Evolutionary conservation across 176 grass and related monocot genomes (phyloP), one percentile per base, ranked within the genome.

Genomic region (Eleusine indica): DNA sequence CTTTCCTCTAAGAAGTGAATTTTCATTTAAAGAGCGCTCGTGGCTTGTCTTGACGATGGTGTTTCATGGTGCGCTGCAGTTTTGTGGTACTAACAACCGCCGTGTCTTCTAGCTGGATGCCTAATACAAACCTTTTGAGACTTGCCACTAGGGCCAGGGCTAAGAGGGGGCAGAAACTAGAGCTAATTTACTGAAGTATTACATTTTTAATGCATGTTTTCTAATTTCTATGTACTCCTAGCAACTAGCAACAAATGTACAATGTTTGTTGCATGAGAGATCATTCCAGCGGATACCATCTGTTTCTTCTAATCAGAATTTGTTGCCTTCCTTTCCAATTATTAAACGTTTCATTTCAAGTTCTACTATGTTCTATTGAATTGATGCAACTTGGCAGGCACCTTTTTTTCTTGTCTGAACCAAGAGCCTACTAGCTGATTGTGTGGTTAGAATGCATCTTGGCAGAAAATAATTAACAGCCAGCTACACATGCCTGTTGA

Each of bases 1-100:
- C 15, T 91, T n/a, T 75, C 43, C 1, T 48, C 70, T 40, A 91
- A 93, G 29, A 88, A 78, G 62, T 86, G 75, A 80, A 46, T 60
- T 13, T 28, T 9, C 30, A 62, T 13, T 51, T n/a, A 32, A 21
- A 41, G 39, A 85, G 56, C 18, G 37, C 11, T 56, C 1, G 7
- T 66, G 14, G 63, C 29, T 4, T 2, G 38, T 30, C 64, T 61
- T 30, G 15, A 29, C 30, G 21, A 30, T 42, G 66, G 83, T 64
- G 60, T 63, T 63, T 47, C 44, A 67, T 58, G 78, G 30, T 47
- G 66, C 25, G 18, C 21, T 58, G 12, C 57, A 89, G n/a, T 77
- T 82, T 82, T 86, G 68, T 80, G 14, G 1, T 74, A 83, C 84
- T 67, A 77, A 89, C 77, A 44, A 57, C 51, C 1, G 0, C 32